These are phyloP conservation scores for Starmerella stellata DNA, from an alignment of 805 yeast species.

Conservation along the genomic window DNA sequence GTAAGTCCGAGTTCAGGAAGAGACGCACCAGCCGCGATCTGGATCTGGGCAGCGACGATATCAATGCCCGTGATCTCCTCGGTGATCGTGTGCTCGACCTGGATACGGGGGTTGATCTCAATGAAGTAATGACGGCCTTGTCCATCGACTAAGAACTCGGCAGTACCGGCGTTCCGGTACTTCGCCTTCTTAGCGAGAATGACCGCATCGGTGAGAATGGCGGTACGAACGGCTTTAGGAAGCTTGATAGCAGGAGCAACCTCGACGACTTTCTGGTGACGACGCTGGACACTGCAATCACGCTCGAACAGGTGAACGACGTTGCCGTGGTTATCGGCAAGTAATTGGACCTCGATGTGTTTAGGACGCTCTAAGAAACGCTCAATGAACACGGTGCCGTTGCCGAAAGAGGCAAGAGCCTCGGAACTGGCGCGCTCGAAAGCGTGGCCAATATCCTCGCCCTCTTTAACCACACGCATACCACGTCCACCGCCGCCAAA, in stretches of 20 bases:
- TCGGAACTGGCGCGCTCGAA: conserved; percentile 86
- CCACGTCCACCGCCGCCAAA: conserved; percentile 99
- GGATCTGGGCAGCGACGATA: conserved; percentile 94
- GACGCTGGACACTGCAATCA: conserved; percentile 98
- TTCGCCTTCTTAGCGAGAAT: conserved; percentile 73
- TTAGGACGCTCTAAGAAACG: conserved; percentile 88
- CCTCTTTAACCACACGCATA: conserved; percentile 97
- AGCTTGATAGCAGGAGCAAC: conserved; percentile 93
- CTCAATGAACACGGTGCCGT: conserved; percentile 95
- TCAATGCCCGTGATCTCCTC: conserved; percentile 98
- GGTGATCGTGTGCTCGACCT: conserved; percentile 96
- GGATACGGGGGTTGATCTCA: conserved; percentile 95
- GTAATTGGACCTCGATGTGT: conserved; percentile 91
- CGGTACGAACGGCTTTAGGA: conserved; percentile 68
- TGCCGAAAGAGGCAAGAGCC: conserved; percentile 90
- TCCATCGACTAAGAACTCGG: conserved; percentile 84
- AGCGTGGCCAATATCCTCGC: conserved; percentile 82
- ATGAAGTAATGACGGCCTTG: conserved; percentile 93
- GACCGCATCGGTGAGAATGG: conserved; percentile 87
- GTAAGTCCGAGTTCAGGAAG: conserved; percentile 76
- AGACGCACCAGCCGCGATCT: conserved; percentile 96
- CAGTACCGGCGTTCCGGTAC: conserved; percentile 95
- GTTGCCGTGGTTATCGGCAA: conserved; percentile 87
- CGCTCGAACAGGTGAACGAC: conserved; percentile 91
- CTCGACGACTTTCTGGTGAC: conserved; percentile 97